Conservation (phyloP, 169 alveolate species). For the Plasmodium inui region DNA sequence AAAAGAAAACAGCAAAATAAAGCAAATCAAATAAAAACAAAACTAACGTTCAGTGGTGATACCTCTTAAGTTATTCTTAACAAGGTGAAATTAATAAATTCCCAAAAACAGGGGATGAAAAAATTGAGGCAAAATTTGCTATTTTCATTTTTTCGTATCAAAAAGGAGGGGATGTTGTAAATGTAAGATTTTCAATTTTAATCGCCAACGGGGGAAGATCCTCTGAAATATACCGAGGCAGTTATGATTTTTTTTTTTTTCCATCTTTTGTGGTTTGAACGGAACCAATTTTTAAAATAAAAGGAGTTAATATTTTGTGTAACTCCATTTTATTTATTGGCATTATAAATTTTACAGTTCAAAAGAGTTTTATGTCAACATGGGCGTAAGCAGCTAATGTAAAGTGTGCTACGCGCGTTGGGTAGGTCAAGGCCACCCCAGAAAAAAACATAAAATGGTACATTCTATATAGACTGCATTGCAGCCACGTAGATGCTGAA, state of each 20-base stretch:
- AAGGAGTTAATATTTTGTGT: background rate
- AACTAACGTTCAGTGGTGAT: background rate
- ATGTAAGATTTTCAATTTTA: background rate
- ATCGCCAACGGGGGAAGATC: background rate
- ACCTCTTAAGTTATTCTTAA: background rate
- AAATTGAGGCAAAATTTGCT: background rate
- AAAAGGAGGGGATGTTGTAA: background rate
- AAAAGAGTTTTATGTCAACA: background rate
- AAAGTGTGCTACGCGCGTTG: background rate
- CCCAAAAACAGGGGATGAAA: background rate
- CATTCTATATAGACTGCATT: background rate
- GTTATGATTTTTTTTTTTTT: background rate
- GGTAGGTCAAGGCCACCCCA: background rate
- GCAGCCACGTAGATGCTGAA: background rate
- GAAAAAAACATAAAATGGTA: background rate
- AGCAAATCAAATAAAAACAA: background rate
- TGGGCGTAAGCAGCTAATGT: background rate
- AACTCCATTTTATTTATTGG: background rate
- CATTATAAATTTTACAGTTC: background rate
- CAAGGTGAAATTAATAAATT: background rate
- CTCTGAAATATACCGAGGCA: background rate
- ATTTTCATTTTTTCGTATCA: background rate
- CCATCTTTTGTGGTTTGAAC: background rate
- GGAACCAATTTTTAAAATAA: background rate
- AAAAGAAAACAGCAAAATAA: background rate